Percentiles rank a stretch among this genome's conserved stretches.
phyloP scores from a whole-genome alignment of 176 grass and related monocot species.

The Bolboschoenus planiculmis region DNA sequence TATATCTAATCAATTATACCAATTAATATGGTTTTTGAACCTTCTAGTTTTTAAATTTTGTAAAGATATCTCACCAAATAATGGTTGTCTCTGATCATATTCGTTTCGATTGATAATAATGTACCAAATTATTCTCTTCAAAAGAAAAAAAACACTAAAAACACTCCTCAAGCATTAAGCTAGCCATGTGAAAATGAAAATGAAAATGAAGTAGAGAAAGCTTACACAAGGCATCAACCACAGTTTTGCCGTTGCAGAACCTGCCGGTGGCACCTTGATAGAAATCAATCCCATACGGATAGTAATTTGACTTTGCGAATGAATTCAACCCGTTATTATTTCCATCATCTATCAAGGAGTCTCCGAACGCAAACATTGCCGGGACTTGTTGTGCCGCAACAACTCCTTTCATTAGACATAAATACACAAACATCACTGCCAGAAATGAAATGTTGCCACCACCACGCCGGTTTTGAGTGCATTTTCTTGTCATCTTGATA shows the following conservation, averaged over 20 bases:
- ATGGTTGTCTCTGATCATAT: no score
- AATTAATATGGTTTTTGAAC: no score
- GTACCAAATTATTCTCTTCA: no score
- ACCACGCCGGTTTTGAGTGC: no score
- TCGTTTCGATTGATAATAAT: no score
- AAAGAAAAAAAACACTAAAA: no score
- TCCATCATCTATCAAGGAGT: slow-evolving; percentile 39
- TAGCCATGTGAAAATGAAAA: background rate
- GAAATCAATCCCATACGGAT: slow-evolving; percentile 51
- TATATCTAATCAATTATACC: background rate
- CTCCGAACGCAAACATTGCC: slow-evolving; percentile 42
- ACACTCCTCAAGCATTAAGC: background rate
- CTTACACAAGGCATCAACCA: slow-evolving; percentile 35
- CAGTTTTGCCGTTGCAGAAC: slow-evolving; percentile 50
- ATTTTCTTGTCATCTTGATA: background rate
- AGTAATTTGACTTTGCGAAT: slow-evolving; percentile 38
- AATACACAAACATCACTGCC: background rate
- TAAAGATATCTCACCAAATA: no score
- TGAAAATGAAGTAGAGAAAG: background rate
- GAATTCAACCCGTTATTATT: slow-evolving; percentile 37
- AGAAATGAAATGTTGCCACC: background rate
- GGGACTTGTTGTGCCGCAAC: slow-evolving; percentile 2
- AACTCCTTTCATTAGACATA: background rate
- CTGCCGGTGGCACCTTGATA: slow-evolving; percentile 37
- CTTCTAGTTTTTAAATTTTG: no score